A percentile compares a stretch with the other conserved stretches of the same genome.
Conservation (phyloP, 805 yeast species). For the Debaryomyces castellii region DNA sequence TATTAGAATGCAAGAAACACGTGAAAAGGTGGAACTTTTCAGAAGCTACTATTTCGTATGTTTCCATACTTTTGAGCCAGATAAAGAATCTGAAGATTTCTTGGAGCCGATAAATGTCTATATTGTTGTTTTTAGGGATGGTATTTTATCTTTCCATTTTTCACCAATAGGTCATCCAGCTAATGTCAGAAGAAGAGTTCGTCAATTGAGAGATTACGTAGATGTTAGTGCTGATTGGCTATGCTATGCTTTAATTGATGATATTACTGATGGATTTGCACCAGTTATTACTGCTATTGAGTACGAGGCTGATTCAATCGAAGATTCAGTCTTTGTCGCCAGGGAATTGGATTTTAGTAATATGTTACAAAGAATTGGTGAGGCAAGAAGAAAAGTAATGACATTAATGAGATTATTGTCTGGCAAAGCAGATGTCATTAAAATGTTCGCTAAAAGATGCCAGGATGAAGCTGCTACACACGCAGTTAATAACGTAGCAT, state of each 20-base stretch:
- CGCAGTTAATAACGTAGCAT: constrained; percentile 5
- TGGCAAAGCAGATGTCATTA: constrained; percentile 94
- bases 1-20: constrained; percentile 92
- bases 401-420: constrained; percentile 83
- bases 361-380: constrained; percentile 83
- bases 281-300: constrained; percentile 77
- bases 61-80: constrained; percentile 94
- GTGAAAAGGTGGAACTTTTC: constrained; percentile 95
- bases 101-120: constrained; percentile 78
- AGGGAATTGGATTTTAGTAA: constrained; percentile 70
- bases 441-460: constrained; percentile 94
- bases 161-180: constrained; percentile 59
- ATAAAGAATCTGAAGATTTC: constrained; percentile 76
- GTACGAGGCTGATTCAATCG: constrained; percentile 79
- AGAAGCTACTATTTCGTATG: constrained; percentile 89
- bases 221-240: constrained; percentile 80
- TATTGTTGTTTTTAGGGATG: constrained; percentile 60
- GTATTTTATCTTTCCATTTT: constrained; percentile 60
- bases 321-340: constrained; percentile 81
- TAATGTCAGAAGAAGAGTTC: constrained; percentile 77
- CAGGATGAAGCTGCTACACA: constrained; percentile 57
- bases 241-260: constrained; percentile 80
- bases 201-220: constrained; percentile 76
- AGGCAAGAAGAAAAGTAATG: constrained; percentile 89
- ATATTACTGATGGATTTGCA: constrained; percentile 81